These are phyloP conservation scores for Mycena leptocephala DNA, from an alignment of 768 basidiomycete genomes.

Conservation along the genomic window DNA sequence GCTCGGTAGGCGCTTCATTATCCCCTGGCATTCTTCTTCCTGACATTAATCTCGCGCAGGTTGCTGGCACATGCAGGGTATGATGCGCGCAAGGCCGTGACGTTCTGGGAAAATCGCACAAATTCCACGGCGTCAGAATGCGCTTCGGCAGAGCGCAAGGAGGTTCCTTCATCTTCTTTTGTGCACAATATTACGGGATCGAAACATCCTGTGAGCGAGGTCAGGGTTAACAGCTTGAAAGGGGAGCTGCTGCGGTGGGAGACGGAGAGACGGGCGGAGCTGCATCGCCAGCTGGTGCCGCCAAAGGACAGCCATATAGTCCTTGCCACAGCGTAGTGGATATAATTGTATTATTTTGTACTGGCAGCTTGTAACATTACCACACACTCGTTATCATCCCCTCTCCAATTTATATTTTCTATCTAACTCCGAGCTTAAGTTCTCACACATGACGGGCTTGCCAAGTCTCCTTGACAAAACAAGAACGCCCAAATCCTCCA, in stretches of 20 bases:
- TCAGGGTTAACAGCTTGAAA: constrained; percentile 73
- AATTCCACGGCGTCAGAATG: constrained; percentile 61
- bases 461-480: no score
- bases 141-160: constrained; percentile 46
- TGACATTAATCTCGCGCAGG: constrained; percentile 55
- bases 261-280: constrained; percentile 57
- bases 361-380: constrained; percentile 27
- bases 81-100: constrained; percentile 86
- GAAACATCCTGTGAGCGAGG: constrained; percentile 79
- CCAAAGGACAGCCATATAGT: constrained; percentile 20
- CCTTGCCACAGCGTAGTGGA: constrained; percentile 19
- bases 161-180: constrained; percentile 43
- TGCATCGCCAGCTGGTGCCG: constrained; percentile 20
- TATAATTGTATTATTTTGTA: constrained; percentile 28
- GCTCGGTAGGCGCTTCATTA: constrained; percentile 68
- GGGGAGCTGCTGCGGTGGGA: constrained; percentile 85
- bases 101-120: constrained; percentile 84
- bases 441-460: no score
- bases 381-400: constrained; percentile 31
- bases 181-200: constrained; percentile 67
- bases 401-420: constrained; percentile 16
- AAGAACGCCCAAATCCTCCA: no score
- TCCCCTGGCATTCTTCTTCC: constrained; percentile 3
- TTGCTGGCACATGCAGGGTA: constrained; percentile 95
- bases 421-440: no score